Percentiles rank a stretch among this genome's conserved stretches.
These are phyloP conservation scores for Vaccinium myrtillus DNA, from an alignment of 148 eudicot species.

Conservation along the genomic window DNA sequence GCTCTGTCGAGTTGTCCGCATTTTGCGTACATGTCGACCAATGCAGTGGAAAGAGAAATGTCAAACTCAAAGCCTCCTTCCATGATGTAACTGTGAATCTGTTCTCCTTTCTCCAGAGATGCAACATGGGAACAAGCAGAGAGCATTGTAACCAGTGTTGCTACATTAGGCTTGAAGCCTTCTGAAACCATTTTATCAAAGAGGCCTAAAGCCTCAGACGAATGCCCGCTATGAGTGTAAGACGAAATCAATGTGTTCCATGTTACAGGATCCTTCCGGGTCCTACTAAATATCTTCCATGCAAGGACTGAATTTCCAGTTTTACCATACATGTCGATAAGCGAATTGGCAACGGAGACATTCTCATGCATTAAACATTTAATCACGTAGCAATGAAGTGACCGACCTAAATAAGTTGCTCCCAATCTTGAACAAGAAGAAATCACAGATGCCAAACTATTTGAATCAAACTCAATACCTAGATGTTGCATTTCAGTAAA, in stretches of 20 bases:
- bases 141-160: conserved; percentile 50
- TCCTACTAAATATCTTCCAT: conserved; percentile 39
- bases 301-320: conserved; percentile 41
- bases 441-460: conserved; percentile 47
- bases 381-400: conserved; percentile 59
- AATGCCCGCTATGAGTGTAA: conserved; percentile 35
- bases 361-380: conserved; percentile 34
- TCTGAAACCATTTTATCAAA: conserved; percentile 53
- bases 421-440: conserved; percentile 52
- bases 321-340: conserved; percentile 65
- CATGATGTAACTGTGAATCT: conserved; percentile 44
- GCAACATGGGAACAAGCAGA: conserved; percentile 62
- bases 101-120: conserved; percentile 50
- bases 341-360: conserved; percentile 53
- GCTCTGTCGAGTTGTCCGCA: conserved; percentile 62
- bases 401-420: conserved; percentile 38
- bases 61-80: conserved; percentile 29
- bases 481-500: conserved; percentile 53
- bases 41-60: conserved; percentile 52
- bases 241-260: conserved; percentile 66
- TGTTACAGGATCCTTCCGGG: conserved; percentile 46
- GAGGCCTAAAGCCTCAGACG: conserved; percentile 39
- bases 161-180: conserved; percentile 47
- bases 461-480: conserved; percentile 37
- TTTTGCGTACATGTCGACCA: conserved; percentile 76